Evolutionary conservation across 2,329 filamentous ascomycete genomes (phyloP).

Genomic region (Coccinonectria pachysandricola): DNA sequence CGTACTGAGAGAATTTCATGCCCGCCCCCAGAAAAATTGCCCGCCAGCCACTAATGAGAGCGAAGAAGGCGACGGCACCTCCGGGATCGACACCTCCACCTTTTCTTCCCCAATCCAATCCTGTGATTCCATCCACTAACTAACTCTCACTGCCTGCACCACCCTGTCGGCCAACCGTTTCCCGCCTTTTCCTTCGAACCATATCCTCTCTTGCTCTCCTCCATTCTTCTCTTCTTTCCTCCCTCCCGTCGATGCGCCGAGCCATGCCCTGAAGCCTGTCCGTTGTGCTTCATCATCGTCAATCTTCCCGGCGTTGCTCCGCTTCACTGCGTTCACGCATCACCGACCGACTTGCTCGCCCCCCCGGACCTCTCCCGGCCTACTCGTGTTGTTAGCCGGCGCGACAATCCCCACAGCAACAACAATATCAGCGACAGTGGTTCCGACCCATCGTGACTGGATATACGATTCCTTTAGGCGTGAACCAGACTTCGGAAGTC

Average conservation of each 20-base stretch:
- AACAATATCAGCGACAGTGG: too few relatives aligned
- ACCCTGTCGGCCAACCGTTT: slow-evolving; percentile 1
- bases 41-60: slow-evolving; percentile 11
- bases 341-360: too few relatives aligned
- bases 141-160: slow-evolving; percentile 9
- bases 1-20: slow-evolving; percentile 2
- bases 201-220: slow-evolving; percentile 5
- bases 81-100: slow-evolving; percentile 12
- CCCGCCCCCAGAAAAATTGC: slow-evolving; percentile 10
- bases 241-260: slow-evolving; percentile 3
- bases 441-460: too few relatives aligned
- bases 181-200: slow-evolving; percentile 2
- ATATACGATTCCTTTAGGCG: too few relatives aligned
- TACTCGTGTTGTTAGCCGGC: too few relatives aligned
- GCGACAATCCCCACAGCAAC: too few relatives aligned
- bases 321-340: too few relatives aligned
- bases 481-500: too few relatives aligned
- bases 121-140: slow-evolving; percentile 9
- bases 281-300: too few relatives aligned
- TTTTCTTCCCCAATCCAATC: too few relatives aligned
- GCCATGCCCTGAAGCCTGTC: slow-evolving; percentile 13
- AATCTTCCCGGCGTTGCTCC: too few relatives aligned
- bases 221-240: slow-evolving; percentile 4
- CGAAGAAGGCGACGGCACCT: slow-evolving; percentile 12
- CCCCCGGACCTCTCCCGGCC: too few relatives aligned